Evolutionary conservation across 345 rosid species (phyloP).

Genomic region (Cardiospermum halicacabum): DNA sequence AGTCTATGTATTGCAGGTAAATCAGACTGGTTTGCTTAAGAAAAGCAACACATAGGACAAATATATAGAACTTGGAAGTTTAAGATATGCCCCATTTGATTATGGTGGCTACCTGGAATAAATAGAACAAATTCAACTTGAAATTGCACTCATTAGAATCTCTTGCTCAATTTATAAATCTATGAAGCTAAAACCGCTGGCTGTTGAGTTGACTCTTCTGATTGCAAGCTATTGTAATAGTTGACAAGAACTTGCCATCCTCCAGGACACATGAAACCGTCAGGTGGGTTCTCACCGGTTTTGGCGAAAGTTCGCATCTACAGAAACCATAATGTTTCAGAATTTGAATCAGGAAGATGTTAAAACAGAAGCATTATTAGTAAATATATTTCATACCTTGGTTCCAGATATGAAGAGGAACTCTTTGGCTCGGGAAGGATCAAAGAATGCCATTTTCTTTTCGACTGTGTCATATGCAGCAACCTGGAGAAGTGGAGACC

Average conservation of each 20-base stretch:
- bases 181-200: conserved; percentile 35
- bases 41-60: no score
- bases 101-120: background rate
- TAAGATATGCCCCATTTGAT: background rate
- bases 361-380: background rate
- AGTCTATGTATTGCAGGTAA: no score
- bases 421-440: conserved; percentile 82
- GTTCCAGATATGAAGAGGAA: conserved; percentile 98
- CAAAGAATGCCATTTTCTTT: conserved; percentile 94
- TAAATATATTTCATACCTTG: conserved; percentile 43
- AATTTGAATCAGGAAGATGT: background rate
- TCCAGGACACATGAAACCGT: conserved; percentile 93
- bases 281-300: conserved; percentile 86
- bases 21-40: no score
- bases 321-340: conserved; percentile 4
- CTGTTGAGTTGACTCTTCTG: conserved; percentile 40
- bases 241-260: conserved; percentile 93
- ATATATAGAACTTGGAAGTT: background rate
- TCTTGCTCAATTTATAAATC: background rate
- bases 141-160: background rate
- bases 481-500: conserved; percentile 41
- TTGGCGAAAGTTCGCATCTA: conserved; percentile 89
- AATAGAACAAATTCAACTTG: background rate
- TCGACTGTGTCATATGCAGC: conserved; percentile 84
- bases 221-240: conserved; percentile 69